Base-by-base conservation (phyloP, 2,329 filamentous ascomycete species). In the Ceratocystis diversiconidia region DNA sequence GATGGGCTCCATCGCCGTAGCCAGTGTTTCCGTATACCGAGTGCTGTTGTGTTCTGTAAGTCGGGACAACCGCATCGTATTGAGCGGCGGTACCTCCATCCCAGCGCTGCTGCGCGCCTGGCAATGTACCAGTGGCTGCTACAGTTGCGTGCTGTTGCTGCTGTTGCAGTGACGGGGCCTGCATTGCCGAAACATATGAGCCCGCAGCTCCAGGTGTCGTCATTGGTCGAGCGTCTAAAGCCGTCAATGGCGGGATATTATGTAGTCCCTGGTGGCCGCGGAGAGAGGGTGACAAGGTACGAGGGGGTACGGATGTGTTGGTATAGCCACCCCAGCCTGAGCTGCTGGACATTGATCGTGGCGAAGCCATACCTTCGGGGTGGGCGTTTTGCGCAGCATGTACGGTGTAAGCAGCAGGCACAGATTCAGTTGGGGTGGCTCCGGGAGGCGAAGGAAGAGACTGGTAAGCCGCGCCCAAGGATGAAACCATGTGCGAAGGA, bases 361-460 rank as follows among this genome's bases (percentile, higher is more conserved):
- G 81, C 7, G 81, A 83, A 0, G 79, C 75, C 36, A 83, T 76
- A 3, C 77, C 74, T 57, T 83, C 80, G 55, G 79, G 75, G 69
- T 76, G 69, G 71, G 77, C 63, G 71, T 69, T 46, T 62, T 74
- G 69, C 73, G 79, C 68, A 72, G 78, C 65, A 74, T 76, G 77
- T 36, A 65, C 63, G 2, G 55, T 61, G 75, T 70, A 1, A 74
- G 72, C 3, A 74, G 71, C 1, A 73, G 72, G 25, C 78, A 77
- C 0, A 75, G 72, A 22, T 70, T 70, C 5, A 73, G 72, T 0
- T 74, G 72, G 5, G 71, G 69, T 0, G 73, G 72, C 3, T 71
- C 71, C 1, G 46, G 79, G 78, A 0, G 79, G 79, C n/a, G 79
- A 79, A 10, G 79, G 78, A 17, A 80, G 72, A 5, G 76, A 72